Conservation (phyloP, 192 early-diverging fungal species). For the Backusella tarrabulga region DNA sequence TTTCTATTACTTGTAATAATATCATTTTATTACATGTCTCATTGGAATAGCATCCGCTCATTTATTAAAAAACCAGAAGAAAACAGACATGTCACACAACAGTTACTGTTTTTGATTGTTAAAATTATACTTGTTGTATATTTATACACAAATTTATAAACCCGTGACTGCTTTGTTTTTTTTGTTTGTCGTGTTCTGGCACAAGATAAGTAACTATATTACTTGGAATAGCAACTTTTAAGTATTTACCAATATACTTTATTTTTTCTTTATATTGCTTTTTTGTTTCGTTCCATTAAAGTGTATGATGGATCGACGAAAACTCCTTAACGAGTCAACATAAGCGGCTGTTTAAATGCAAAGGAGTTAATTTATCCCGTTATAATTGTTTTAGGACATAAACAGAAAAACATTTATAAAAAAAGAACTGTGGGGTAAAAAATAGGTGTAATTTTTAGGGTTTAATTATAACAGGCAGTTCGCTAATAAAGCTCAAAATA, state of each 20-base stretch:
- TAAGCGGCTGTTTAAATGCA: background rate
- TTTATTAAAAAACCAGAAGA: background rate
- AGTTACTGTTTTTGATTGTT: background rate
- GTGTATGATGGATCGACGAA: background rate
- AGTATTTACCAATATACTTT: background rate
- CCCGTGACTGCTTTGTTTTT: background rate
- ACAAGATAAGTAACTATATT: background rate
- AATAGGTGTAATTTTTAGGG: background rate
- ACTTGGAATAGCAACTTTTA: constrained; percentile 8
- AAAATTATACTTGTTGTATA: background rate
- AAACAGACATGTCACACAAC: background rate
- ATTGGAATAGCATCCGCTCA: background rate
- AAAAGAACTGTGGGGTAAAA: background rate
- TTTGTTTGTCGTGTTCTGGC: background rate
- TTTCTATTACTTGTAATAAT: background rate
- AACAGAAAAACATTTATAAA: no score
- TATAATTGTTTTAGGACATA: no score
- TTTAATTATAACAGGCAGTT: background rate
- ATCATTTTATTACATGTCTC: background rate
- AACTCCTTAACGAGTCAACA: background rate
- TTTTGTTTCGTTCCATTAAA: background rate
- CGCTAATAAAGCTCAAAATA: background rate
- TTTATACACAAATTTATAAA: constrained; percentile 1
- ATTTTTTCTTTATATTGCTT: background rate
- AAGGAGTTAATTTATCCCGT: constrained; percentile 5